These are phyloP conservation scores for Funneliformis mosseae DNA, from an alignment of 192 early-diverging fungal species.

Conservation along the genomic window DNA sequence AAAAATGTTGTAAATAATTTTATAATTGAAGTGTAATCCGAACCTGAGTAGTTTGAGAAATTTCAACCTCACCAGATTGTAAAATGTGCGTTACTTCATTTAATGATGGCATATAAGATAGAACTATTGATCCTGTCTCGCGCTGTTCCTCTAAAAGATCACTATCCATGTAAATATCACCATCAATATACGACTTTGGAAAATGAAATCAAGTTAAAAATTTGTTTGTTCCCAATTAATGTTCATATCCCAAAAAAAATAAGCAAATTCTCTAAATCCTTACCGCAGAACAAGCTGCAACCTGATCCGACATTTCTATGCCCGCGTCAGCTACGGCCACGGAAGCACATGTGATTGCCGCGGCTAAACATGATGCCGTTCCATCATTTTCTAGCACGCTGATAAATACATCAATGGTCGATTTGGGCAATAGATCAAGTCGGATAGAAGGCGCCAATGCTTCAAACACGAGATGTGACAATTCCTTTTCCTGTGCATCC, in stretches of 20 bases:
- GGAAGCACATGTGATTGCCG: slow-evolving; percentile 67
- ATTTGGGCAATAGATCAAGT: slow-evolving; percentile 73
- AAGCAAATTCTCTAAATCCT: neutral
- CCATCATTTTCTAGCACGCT: slow-evolving; percentile 75
- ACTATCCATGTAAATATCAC: slow-evolving; percentile 54
- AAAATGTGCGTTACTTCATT: slow-evolving; percentile 80
- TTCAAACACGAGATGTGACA: slow-evolving; percentile 60
- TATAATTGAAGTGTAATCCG: neutral
- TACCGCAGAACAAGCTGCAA: slow-evolving; percentile 74
- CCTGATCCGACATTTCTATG: slow-evolving; percentile 84
- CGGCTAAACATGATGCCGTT: slow-evolving; percentile 61
- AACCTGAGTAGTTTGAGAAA: slow-evolving; percentile 54
- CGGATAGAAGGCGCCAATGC: slow-evolving; percentile 73
- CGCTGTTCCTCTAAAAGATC: slow-evolving; percentile 61
- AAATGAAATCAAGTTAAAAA: neutral
- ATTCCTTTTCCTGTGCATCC: slow-evolving; percentile 70
- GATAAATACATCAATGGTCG: slow-evolving; percentile 70
- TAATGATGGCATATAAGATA: slow-evolving; percentile 80
- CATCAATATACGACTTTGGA: slow-evolving; percentile 26
- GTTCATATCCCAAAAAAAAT: neutral
- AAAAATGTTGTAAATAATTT: too few relatives aligned
- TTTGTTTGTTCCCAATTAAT: too few relatives aligned
- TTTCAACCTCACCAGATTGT: slow-evolving; percentile 65
- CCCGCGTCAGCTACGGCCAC: slow-evolving; percentile 78
- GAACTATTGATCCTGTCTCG: slow-evolving; percentile 60